Evolutionary conservation across 305 asterid species (phyloP), one percentile per base, ranked within the genome.

Genomic region (Fraxinus platypoda): DNA sequence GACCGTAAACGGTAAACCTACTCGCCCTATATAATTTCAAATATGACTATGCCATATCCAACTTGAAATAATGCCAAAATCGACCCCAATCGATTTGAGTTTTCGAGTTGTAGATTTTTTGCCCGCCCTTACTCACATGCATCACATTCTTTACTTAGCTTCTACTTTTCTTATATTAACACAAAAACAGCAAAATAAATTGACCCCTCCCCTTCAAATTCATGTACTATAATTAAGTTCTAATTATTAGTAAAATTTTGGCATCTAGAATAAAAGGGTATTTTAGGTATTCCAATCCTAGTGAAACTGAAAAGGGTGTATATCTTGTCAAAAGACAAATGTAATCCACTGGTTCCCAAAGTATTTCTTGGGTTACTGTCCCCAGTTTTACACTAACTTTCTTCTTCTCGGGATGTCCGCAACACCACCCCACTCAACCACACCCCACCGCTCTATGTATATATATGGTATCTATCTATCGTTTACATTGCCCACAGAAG

Each of bases 291-390:
- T 81, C 80, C 3, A n/a, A 31, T 6, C 25, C 19, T 21, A 59
- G 30, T 38, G 78, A 43, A 49, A 49, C 6, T 49, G 19, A 15
- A 15, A 52, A n/a, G 30, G 73, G 76, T 62, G 78, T 11, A 8
- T 35, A 37, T 78, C 21, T 82, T 86, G 81, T 86, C 38, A 77
- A 85, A 54, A 88, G 91, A 88, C 93, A 89, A 85, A 82, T 77
- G 90, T 88, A 90, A 91, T 88, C 81, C 88, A 81, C 49, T 87
- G 92, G 95, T 92, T 80, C 95, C 97, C 92, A 85, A 80, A 86
- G 85, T 87, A 91, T 88, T 88, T 85, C 85, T 90, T 86, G 59
- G 87, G 89, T 88, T 90, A 89, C 83, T 90, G 87, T 89, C 90
- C 92, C 90, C 81, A 87, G 37, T 80, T 88, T 82, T 79, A 83